Evolutionary conservation across 192 early-diverging fungal species (phyloP), one percentile per base, ranked within the genome.

Genomic region (Piromyces finnis): DNA sequence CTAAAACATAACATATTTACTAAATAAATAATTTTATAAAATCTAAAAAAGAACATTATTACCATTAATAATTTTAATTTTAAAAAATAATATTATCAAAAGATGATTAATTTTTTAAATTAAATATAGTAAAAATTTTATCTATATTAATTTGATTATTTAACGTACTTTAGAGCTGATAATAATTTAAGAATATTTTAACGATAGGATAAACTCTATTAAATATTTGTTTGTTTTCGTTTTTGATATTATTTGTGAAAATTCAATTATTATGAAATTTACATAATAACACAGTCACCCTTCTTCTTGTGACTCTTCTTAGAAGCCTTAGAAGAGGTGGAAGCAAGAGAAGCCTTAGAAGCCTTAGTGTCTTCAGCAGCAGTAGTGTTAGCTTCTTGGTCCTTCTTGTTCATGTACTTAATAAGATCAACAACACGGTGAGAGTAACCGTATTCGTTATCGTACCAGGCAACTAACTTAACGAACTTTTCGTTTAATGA

Each of bases 401-500:
- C 51, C 51, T 68, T 68, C 51, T 68, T 68, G 26, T 68, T 68
- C 51, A 68, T 68, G 51, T 68, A 68, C 9, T 11, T 68, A 7
- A 68, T 68, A 68, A 68, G 78, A 30, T 37, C 78, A 32, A 97
- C 87, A 77, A 95, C 93, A 86, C 96, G 94, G 86, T 86, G 87
- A 28, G 92, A 93, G 93, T 99, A 99, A 81, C 96, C 96, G 83
- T 86, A 92, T 87, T 98, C 93, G 88, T 92, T 87, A 80, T 83
- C 78, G 78, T 84, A 82, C 93, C 94, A 98, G 39, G 95, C 91
- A 78, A 98, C 88, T 29, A 98, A 83, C 93, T 99, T 99, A 90
- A 98, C 94, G 87, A 98, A 99, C 83, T 90, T 93, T 82, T 95
- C 90, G 86, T 93, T 96, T 81, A 99, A 88, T 29, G 92, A 89